Percentiles rank a stretch among this genome's conserved stretches.
phyloP scores from a whole-genome alignment of 2,329 filamentous ascomycete species.

The Penicillium sp. region DNA sequence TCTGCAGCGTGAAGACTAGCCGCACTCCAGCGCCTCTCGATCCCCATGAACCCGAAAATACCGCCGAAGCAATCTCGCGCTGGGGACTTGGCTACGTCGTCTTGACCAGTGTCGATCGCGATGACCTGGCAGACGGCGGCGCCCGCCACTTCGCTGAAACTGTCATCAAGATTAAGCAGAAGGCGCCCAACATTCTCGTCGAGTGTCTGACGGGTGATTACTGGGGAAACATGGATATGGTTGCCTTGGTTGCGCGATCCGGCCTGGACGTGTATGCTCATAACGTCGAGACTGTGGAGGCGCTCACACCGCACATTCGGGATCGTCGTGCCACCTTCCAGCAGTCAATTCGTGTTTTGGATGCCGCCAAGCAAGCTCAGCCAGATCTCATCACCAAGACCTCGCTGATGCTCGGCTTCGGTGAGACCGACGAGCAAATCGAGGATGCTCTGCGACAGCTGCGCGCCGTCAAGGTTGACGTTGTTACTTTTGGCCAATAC shows the following conservation, averaged over 20 bases:
- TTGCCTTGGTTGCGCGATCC: constrained; percentile 72
- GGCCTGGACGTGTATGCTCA: constrained; percentile 95
- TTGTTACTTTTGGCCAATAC: constrained; percentile 99
- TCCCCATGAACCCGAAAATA: constrained; percentile 93
- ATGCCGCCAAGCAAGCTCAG: constrained; percentile 71
- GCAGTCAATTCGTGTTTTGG: constrained; percentile 73
- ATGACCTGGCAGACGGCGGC: constrained; percentile 84
- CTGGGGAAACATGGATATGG: constrained; percentile 78
- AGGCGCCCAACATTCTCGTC: constrained; percentile 46
- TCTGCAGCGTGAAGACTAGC: constrained; percentile 93
- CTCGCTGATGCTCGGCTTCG: constrained; percentile 91
- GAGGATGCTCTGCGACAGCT: constrained; percentile 74
- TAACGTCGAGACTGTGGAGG: constrained; percentile 94
- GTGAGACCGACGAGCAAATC: constrained; percentile 83
- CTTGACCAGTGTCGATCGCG: constrained; percentile 85
- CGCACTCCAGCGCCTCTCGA: constrained; percentile 73
- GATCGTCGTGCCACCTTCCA: constrained; percentile 85
- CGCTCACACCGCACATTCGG: constrained; percentile 78
- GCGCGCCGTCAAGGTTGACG: constrained; percentile 73
- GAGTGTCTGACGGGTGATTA: constrained; percentile 68
- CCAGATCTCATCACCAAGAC: constrained; percentile 93
- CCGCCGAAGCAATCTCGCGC: constrained; percentile 80
- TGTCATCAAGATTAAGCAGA: constrained; percentile 85
- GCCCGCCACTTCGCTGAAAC: constrained; percentile 89
- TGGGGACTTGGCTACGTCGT: constrained; percentile 98